Conservation (phyloP, 805 yeast genomes). For the Cephaloascus albidus region DNA sequence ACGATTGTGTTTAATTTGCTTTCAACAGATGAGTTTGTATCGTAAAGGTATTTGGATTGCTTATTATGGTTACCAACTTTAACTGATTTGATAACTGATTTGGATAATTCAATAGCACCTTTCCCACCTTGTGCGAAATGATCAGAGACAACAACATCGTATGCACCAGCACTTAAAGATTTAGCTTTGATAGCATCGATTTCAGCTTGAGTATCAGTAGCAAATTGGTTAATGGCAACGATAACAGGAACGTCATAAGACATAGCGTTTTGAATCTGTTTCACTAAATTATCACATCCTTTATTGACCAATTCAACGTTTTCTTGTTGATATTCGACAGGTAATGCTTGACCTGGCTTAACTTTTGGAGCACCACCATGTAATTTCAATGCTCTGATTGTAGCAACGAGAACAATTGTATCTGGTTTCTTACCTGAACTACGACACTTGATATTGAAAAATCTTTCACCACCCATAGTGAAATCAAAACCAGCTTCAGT, state of each 20-base stretch:
- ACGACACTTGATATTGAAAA: conserved; percentile 92
- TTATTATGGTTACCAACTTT: conserved; percentile 26
- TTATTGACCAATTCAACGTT: conserved; percentile 66
- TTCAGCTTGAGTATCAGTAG: conserved; percentile 74
- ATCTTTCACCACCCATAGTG: conserved; percentile 99
- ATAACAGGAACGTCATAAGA: conserved; percentile 86
- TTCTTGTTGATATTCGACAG: conserved; percentile 72
- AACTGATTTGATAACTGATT: conserved; percentile 72
- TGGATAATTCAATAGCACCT: conserved; percentile 80
- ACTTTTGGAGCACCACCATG: conserved; percentile 98
- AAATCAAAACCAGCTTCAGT: conserved; percentile 99
- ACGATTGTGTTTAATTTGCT: conserved; percentile 76
- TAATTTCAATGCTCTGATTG: conserved; percentile 91
- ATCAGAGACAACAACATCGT: conserved; percentile 79
- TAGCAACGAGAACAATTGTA: conserved; percentile 88
- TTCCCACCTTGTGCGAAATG: conserved; percentile 96
- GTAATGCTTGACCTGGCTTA: conserved; percentile 84
- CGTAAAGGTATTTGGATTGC: conserved; percentile 52
- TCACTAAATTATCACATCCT: conserved; percentile 83
- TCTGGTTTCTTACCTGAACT: conserved; percentile 84
- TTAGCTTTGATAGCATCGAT: conserved; percentile 71
- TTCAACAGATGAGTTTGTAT: conserved; percentile 63
- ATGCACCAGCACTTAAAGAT: conserved; percentile 86
- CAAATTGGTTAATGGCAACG: conserved; percentile 87
- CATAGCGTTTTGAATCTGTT: conserved; percentile 81